Evolutionary conservation across 768 basidiomycete species (phyloP), one percentile per base, ranked within the genome.

Genomic region (Tulasnella sp.): DNA sequence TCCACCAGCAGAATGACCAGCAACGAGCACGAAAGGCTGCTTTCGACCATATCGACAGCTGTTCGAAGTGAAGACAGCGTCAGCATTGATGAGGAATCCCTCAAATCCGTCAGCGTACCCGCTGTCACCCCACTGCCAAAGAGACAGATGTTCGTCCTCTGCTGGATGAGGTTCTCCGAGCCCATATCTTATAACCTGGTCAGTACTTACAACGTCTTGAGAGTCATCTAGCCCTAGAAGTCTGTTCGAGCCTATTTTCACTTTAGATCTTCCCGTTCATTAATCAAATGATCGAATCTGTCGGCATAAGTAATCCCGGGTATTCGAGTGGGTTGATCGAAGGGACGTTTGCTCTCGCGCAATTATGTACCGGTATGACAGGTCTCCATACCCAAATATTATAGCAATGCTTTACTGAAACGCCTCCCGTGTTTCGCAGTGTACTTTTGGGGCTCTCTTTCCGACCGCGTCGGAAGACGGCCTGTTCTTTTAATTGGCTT

Each of bases 241-340:
- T 3, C 38, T 74, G 29, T 67, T 19, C 22, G 29, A 64, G 1
- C 31, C 11, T 42, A 38, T 19, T 3, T 38, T 2, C 39, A 34
- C 36, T 19, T 34, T 52, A 78, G 74, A 82, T 83, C 72, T 84
- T 83, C 64, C 83, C 83, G 7, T 84, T 84, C 78, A 82, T 84
- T 70, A 84, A 84, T 76, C 82, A 84, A 77, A 82, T 83, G 81
- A 79, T 81, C 14, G 80, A 49, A 31, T 67, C 52, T n/a, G 72
- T 42, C 15, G 78, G 68, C n/a, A 73, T 74, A 31, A 71, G 67
- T 19, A 78, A 70, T 67, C 67, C 68, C 36, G 82, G 83, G n/a
- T 83, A 82, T 68, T 83, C 82, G 67, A 82, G 81, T 36, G 83
- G 83, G 11, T 72, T 84, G 8, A 79, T 84, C 5, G 82, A 81